Percentiles rank a stretch among this genome's conserved stretches.
These are phyloP conservation scores for Echium plantagineum DNA, from an alignment of 257 asterid genomes.

Conservation along the genomic window DNA sequence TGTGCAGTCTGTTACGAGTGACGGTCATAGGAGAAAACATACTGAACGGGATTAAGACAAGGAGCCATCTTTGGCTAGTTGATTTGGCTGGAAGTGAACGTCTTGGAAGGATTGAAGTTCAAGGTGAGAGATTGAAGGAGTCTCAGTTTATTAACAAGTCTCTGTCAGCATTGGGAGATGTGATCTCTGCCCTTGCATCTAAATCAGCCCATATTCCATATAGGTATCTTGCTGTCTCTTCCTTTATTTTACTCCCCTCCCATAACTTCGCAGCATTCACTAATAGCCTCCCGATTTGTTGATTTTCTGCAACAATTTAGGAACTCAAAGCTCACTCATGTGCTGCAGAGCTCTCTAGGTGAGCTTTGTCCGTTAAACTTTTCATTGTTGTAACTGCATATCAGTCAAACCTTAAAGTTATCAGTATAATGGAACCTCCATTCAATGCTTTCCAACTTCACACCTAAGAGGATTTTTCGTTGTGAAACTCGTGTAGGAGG, in stretches of 20 bases:
- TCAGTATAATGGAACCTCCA: neutral
- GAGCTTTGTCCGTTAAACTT: constrained; percentile 11
- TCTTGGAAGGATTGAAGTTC: constrained; percentile 81
- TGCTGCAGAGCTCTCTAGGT: constrained; percentile 97
- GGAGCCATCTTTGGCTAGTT: constrained; percentile 94
- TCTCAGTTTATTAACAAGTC: constrained; percentile 93
- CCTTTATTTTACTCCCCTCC: constrained; percentile 1
- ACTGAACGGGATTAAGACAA: constrained; percentile 69
- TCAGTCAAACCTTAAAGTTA: too few relatives aligned
- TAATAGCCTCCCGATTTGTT: constrained; percentile 2
- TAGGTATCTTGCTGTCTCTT: constrained; percentile 36
- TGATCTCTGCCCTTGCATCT: constrained; percentile 86
- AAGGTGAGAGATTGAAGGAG: constrained; percentile 90
- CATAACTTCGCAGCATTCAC: constrained; percentile 2
- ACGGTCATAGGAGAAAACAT: constrained; percentile 71
- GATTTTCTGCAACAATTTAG: constrained; percentile 29
- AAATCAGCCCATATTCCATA: constrained; percentile 69
- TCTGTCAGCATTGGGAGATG: constrained; percentile 91
- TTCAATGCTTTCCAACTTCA: neutral
- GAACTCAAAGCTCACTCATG: constrained; percentile 96
- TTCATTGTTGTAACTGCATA: neutral
- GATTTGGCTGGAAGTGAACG: constrained; percentile 99
- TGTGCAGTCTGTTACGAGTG: constrained; percentile 80
- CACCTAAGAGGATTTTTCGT: neutral
- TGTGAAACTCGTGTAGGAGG: constrained; percentile 55